Percentiles rank a stretch among this genome's conserved stretches.
Conservation (phyloP, 176 grass and related monocot species). For the Phyllostachys edulis region DNA sequence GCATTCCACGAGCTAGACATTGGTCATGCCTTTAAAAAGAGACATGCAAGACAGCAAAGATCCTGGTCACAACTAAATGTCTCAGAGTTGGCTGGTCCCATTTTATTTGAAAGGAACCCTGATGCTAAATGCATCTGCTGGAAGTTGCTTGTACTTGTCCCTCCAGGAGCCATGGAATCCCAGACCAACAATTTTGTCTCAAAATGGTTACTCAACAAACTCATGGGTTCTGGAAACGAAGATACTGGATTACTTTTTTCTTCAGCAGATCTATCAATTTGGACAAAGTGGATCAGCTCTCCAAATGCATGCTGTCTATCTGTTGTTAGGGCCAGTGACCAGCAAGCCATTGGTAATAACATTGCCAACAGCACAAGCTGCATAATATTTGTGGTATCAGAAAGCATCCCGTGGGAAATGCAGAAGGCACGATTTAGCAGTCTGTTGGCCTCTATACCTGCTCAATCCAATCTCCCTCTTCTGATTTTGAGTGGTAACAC, state of each 20-base stretch:
- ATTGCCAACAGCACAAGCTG: constrained; percentile 43
- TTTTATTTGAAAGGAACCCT: constrained; percentile 73
- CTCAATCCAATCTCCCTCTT: constrained; percentile 69
- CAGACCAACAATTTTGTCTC: constrained; percentile 38
- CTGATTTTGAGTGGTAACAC: constrained; percentile 62
- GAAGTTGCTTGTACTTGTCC: constrained; percentile 73
- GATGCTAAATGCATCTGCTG: constrained; percentile 80
- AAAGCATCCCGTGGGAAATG: constrained; percentile 66
- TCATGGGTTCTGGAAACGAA: constrained; percentile 56
- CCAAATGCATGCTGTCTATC: constrained; percentile 57
- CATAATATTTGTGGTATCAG: constrained; percentile 76
- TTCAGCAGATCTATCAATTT: constrained; percentile 59
- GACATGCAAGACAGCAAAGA: constrained; percentile 48
- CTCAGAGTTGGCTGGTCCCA: constrained; percentile 65
- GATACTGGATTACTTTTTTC: constrained; percentile 41
- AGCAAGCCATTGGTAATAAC: constrained; percentile 45
- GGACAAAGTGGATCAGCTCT: constrained; percentile 49
- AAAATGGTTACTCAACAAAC: constrained; percentile 81
- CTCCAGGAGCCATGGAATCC: constrained; percentile 30
- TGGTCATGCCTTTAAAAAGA: constrained; percentile 53
- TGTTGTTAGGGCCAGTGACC: constrained; percentile 60
- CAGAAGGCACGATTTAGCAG: constrained; percentile 62
- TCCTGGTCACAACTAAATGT: constrained; percentile 69
- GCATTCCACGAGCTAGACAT: constrained; percentile 55
- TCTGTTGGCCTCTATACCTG: constrained; percentile 59